Evolutionary conservation across 805 yeast species (phyloP).

Genomic region (Wickerhamomyces xylosicus): DNA sequence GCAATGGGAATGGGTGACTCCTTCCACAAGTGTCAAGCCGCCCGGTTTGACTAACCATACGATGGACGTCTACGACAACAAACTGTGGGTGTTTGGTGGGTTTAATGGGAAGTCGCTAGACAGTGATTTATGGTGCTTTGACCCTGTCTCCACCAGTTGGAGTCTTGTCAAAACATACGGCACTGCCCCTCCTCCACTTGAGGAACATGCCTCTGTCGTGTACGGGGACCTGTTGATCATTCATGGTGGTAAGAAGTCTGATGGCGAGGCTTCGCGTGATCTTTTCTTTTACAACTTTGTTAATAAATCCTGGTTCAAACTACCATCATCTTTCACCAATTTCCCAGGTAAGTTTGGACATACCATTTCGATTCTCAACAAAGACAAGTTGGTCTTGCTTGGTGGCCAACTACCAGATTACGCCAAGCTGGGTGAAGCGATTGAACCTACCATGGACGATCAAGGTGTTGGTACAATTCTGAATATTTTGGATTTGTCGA

Average conservation of each 20-base stretch:
- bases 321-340: slow-evolving; percentile 34
- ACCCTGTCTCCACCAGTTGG: slow-evolving; percentile 65
- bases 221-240: slow-evolving; percentile 72
- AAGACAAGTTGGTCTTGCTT: slow-evolving; percentile 68
- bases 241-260: slow-evolving; percentile 79
- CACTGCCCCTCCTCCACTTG: slow-evolving; percentile 65
- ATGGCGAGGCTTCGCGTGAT: slow-evolving; percentile 57
- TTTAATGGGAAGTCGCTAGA: slow-evolving; percentile 63
- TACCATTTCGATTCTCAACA: slow-evolving; percentile 60
- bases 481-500: slow-evolving; percentile 48
- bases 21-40: slow-evolving; percentile 42
- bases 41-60: slow-evolving; percentile 90
- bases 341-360: slow-evolving; percentile 92
- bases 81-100: slow-evolving; percentile 88
- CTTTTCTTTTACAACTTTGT: slow-evolving; percentile 70
- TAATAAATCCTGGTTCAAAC: slow-evolving; percentile 62
- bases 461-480: slow-evolving; percentile 51
- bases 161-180: slow-evolving; percentile 60
- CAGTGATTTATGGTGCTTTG: slow-evolving; percentile 74
- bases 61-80: slow-evolving; percentile 70
- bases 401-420: slow-evolving; percentile 85
- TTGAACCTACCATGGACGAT: slow-evolving; percentile 41
- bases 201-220: slow-evolving; percentile 82
- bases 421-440: slow-evolving; percentile 37
- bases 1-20: slow-evolving; percentile 67